These are phyloP conservation scores for Gymnopilus dilepis DNA, from an alignment of 768 basidiomycete species.

Conservation along the genomic window DNA sequence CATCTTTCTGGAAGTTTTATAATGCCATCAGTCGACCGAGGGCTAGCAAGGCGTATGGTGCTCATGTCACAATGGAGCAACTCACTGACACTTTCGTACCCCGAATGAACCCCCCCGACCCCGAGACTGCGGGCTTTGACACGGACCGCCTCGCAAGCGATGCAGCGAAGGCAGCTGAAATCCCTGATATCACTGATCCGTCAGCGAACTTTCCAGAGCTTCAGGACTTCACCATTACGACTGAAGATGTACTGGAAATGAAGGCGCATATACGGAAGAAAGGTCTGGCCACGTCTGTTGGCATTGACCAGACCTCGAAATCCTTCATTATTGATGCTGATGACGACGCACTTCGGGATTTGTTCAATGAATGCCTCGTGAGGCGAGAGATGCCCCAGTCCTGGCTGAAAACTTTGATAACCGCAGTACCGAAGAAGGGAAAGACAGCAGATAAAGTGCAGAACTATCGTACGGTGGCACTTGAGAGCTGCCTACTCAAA, in stretches of 20 bases:
- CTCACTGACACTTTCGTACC: not conserved
- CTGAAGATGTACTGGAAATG: too few relatives aligned
- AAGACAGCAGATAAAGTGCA: too few relatives aligned
- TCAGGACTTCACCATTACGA: not conserved
- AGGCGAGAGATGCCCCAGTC: not conserved
- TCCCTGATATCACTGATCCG: not conserved
- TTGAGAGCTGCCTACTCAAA: slow-evolving; percentile 1
- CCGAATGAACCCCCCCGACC: not conserved
- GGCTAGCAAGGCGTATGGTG: not conserved
- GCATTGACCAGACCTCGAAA: not conserved
- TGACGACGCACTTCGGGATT: not conserved
- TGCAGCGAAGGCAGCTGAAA: not conserved
- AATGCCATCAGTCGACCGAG: not conserved
- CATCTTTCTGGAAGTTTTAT: not conserved
- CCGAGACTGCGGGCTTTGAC: not conserved
- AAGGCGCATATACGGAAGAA: too few relatives aligned
- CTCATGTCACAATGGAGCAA: not conserved
- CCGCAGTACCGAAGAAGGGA: not conserved
- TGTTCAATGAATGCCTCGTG: not conserved
- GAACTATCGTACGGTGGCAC: not conserved
- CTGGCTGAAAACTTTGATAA: not conserved
- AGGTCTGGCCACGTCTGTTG: too few relatives aligned
- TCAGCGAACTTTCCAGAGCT: not conserved
- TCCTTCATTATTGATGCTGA: not conserved
- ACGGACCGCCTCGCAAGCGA: not conserved